These are phyloP conservation scores for Sorghum bicolor DNA, from an alignment of 176 grass and related monocot genomes.

Conservation along the genomic window Sorghum_bicolor_NCBIv3 NC_012875.2:55790501-55791000, in stretches of 20 bases:
- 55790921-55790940: background rate
- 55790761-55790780: conserved; percentile 62
- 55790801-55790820: conserved; percentile 42
- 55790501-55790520: background rate
- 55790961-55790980: background rate
- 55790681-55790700: conserved; percentile 88
- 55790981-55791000: background rate
- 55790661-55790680: conserved; percentile 70
- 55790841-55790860: background rate
- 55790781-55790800: conserved; percentile 51
- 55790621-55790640: conserved; percentile 70
- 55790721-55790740: conserved; percentile 77
- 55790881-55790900: background rate
- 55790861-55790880: background rate
- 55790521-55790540: background rate
- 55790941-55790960: background rate
- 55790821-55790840: conserved; percentile 26
- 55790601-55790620: conserved; percentile 18
- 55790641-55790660: conserved; percentile 92
- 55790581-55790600: background rate
- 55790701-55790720: conserved; percentile 91
- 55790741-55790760: conserved; percentile 46
- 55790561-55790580: background rate
- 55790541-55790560: background rate
- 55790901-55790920: background rate